Evolutionary conservation across 306 rosid genomes (phyloP).

Genomic region (Vicia faba): DNA sequence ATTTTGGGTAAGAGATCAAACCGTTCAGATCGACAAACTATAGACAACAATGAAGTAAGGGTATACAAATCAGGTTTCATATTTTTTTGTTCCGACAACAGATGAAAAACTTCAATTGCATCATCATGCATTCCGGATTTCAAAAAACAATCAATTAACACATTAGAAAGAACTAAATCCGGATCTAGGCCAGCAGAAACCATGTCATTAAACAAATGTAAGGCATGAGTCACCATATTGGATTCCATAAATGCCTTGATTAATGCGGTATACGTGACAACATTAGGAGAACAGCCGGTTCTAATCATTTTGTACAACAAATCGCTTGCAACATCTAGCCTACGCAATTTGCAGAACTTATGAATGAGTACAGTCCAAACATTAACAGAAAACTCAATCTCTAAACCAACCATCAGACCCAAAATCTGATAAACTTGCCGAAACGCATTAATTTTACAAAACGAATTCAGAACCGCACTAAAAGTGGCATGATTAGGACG

Average conservation of each 20-base stretch:
- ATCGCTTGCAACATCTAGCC: slow-evolving; percentile 45
- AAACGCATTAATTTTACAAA: slow-evolving; percentile 53
- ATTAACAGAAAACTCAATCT: slow-evolving; percentile 39
- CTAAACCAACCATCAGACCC: slow-evolving; percentile 56
- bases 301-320: slow-evolving; percentile 50
- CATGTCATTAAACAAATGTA: slow-evolving; percentile 45
- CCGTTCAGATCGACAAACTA: slow-evolving; percentile 44
- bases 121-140: slow-evolving; percentile 55
- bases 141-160: slow-evolving; percentile 58
- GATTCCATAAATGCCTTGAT: slow-evolving; percentile 60
- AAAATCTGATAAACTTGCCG: slow-evolving; percentile 54
- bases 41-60: slow-evolving; percentile 42
- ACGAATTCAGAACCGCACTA: slow-evolving; percentile 49
- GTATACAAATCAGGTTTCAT: slow-evolving; percentile 54
- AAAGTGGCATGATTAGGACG: slow-evolving; percentile 48
- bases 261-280: slow-evolving; percentile 64
- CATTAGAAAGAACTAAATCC: slow-evolving; percentile 60
- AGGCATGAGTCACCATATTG: slow-evolving; percentile 46
- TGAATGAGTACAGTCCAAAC: slow-evolving; percentile 52
- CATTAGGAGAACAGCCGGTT: slow-evolving; percentile 35
- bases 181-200: slow-evolving; percentile 44
- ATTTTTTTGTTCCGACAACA: slow-evolving; percentile 37
- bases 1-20: slow-evolving; percentile 52
- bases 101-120: slow-evolving; percentile 46
- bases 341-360: slow-evolving; percentile 42